These are phyloP conservation scores for Debaryomycetaceae sp. DNA, from an alignment of 1,139 yeast genomes.

Conservation along the genomic window DNA sequence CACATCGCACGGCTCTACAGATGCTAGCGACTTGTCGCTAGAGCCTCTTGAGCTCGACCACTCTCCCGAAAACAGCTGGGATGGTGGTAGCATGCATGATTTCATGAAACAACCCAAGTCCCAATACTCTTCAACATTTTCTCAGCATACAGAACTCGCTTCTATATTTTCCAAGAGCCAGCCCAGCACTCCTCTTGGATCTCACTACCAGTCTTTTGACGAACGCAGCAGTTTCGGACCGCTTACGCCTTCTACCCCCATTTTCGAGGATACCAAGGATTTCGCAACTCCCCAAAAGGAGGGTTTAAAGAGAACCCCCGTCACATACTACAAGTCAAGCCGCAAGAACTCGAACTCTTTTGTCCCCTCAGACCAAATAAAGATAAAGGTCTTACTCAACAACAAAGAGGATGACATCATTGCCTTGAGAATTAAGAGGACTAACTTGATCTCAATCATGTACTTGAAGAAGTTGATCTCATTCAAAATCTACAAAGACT, in stretches of 20 bases:
- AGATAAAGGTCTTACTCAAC: constrained; percentile 30
- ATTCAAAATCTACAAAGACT: constrained; percentile 33
- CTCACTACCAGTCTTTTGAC: constrained; percentile 3
- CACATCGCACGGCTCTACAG: neutral
- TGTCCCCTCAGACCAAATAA: constrained; percentile 18
- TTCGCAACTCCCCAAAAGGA: neutral
- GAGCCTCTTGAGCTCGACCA: neutral
- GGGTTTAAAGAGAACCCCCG: neutral
- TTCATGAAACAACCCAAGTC: neutral
- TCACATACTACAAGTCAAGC: neutral
- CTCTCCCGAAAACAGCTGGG: neutral
- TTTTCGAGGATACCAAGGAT: constrained; percentile 10
- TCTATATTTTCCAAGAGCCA: constrained; percentile 11
- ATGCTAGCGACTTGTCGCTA: neutral
- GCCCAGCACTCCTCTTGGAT: constrained; percentile 5
- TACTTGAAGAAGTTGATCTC: constrained; percentile 31
- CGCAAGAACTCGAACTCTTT: neutral
- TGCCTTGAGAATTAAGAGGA: constrained; percentile 25
- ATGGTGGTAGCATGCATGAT: neutral
- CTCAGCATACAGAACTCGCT: constrained; percentile 14
- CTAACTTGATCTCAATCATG: constrained; percentile 24
- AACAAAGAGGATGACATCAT: constrained; percentile 33
- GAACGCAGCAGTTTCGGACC: constrained; percentile 9
- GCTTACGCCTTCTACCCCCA: constrained; percentile 21
- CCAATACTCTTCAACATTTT: neutral